Evolutionary conservation across 352 stramenopile species (phyloP), one percentile per base, ranked within the genome.

Genomic region (Pythium brachiatum): DNA sequence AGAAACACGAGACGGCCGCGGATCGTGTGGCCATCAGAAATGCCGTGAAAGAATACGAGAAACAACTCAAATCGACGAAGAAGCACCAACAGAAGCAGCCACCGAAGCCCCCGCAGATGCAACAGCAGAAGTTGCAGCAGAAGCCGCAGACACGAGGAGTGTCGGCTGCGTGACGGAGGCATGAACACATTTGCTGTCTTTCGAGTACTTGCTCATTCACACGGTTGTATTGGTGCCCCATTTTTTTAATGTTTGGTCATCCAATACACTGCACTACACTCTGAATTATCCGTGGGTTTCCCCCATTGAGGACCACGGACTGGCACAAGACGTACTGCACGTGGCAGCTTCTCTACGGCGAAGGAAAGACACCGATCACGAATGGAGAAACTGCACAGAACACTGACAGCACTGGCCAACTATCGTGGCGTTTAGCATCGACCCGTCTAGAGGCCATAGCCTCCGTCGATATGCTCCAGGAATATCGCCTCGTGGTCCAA

Each of bases 1-100:
- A 60, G 32, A 66, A 66, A 12, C 53, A 66, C 44, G 51, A 57
- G 39, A 47, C 0, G 2, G 18, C 31, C 1, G 6, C 47, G 13
- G 48, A 56, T 39, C 60, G 25, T n/a, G 7, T 12, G 18, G 27
- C n/a, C 5, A 7, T 61, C 16, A 21, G 29, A 13, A 8, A 53
- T 7, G 29, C 41, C 39, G 39, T 53, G 18, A 44, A 61, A 29
- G 7, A 7, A 6, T 50, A n/a, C 12, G 41, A 50, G n/a, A 50
- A 50, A n/a, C 7, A 50, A n/a, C 41, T n/a, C n/a, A n/a, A n/a
- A n/a, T n/a, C n/a, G n/a, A n/a, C 16, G 12, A 50, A 50, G 41
- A 50, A 50, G 41, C 41, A 23, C 12, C 7, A 8, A 23, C 12
- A 23, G 25, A 39, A n/a, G n/a, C n/a, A n/a, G n/a, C n/a, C n/a